These are phyloP conservation scores for Monosporascus sp. DNA, from an alignment of 2,329 filamentous ascomycete genomes.

Conservation along the genomic window DNA sequence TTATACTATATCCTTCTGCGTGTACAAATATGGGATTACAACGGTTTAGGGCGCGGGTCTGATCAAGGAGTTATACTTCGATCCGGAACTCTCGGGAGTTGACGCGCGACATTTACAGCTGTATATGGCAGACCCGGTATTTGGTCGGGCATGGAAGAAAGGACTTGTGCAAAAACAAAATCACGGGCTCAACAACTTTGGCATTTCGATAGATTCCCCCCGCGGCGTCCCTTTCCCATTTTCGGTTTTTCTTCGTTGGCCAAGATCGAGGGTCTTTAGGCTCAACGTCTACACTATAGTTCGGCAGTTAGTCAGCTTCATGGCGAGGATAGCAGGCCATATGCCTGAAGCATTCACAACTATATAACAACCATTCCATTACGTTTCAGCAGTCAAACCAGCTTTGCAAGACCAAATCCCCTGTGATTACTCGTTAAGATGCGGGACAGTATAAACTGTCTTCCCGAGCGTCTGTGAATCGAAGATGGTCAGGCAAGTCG, in stretches of 20 bases:
- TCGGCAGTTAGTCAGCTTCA: constrained; percentile 22
- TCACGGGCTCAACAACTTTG: constrained; percentile 12
- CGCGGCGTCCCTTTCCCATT: constrained; percentile 12
- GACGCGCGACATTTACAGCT: constrained; percentile 13
- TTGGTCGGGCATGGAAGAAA: constrained; percentile 15
- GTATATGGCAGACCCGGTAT: constrained; percentile 21
- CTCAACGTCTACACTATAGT: constrained; percentile 13
- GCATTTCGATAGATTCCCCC: constrained; percentile 27
- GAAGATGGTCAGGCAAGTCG: no score
- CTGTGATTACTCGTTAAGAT: no score
- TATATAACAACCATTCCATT: constrained; percentile 21
- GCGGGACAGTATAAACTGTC: no score
- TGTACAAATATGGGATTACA: constrained; percentile 29
- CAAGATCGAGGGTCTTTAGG: constrained; percentile 18
- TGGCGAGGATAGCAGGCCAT: constrained; percentile 20
- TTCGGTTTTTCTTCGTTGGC: constrained; percentile 17
- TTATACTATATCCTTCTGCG: constrained; percentile 21
- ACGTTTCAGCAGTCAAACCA: background rate
- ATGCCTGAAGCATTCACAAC: constrained; percentile 11
- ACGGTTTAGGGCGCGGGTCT: constrained; percentile 9
- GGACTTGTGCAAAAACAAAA: constrained; percentile 16
- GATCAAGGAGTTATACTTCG: constrained; percentile 10
- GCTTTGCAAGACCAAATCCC: no score
- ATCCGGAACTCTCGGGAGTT: constrained; percentile 7
- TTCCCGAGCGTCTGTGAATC: no score